Conservation (phyloP, 2,329 filamentous ascomycete species). For the Aspergillus novofumigatus region DNA sequence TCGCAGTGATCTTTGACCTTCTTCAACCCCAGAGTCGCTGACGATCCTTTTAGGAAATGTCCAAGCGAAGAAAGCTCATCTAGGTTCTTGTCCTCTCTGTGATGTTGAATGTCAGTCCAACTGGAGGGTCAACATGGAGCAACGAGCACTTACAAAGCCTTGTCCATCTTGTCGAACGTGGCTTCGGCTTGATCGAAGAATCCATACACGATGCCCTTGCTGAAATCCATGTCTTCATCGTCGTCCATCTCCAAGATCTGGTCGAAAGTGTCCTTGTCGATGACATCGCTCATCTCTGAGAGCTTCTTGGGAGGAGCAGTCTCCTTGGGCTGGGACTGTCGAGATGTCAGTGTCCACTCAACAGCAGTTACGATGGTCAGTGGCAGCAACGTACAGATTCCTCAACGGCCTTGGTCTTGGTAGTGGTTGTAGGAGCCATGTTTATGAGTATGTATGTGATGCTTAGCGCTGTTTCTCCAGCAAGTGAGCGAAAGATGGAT, state of each 20-base stretch:
- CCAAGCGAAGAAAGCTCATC: slow-evolving; percentile 74
- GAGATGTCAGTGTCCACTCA: slow-evolving; percentile 5
- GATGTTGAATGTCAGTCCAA: not conserved
- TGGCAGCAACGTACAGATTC: slow-evolving; percentile 18
- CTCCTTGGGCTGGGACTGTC: slow-evolving; percentile 46
- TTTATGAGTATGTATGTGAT: slow-evolving; percentile 5
- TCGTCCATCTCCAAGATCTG: slow-evolving; percentile 99
- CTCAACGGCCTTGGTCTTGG: slow-evolving; percentile 25
- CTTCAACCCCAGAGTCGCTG: slow-evolving; percentile 83
- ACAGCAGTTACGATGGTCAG: not conserved
- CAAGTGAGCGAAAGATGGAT: not conserved
- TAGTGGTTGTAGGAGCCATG: slow-evolving; percentile 27
- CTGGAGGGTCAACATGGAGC: not conserved
- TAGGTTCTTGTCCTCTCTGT: slow-evolving; percentile 65
- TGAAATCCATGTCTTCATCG: slow-evolving; percentile 81
- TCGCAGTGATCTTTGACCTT: slow-evolving; percentile 93
- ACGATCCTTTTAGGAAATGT: slow-evolving; percentile 96
- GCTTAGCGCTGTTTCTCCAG: not conserved
- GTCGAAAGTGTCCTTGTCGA: slow-evolving; percentile 78
- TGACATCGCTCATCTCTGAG: slow-evolving; percentile 65
- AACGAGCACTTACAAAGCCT: slow-evolving; percentile 65
- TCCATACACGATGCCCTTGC: slow-evolving; percentile 77
- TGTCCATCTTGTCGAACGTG: slow-evolving; percentile 83
- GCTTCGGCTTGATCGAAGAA: slow-evolving; percentile 89
- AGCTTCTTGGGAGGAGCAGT: slow-evolving; percentile 42